A percentile compares a stretch with the other conserved stretches of the same genome.
These are phyloP conservation scores for Striga hermonthica DNA, from an alignment of 305 asterid genomes.

Conservation along the genomic window DNA sequence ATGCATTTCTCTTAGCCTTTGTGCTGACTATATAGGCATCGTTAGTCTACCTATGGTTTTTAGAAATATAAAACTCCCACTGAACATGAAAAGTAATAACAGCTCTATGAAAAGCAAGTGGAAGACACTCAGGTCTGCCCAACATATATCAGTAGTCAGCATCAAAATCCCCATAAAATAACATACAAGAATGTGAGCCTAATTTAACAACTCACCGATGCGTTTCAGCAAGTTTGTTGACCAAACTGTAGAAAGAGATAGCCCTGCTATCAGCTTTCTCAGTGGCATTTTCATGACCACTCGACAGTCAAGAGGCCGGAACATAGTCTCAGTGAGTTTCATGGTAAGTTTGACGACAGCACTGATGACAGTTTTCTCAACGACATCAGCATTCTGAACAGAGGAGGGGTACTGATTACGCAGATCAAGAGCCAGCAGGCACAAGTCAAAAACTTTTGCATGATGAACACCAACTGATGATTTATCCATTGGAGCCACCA, in stretches of 20 bases:
- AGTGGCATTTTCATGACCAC: slow-evolving; percentile 51
- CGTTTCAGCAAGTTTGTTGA: slow-evolving; percentile 73
- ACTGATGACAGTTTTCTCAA: slow-evolving; percentile 64
- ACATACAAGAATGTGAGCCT: too few species aligned
- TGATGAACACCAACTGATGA: slow-evolving; percentile 64
- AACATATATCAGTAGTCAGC: too few species aligned
- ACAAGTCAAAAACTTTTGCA: slow-evolving; percentile 68
- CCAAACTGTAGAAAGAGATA: slow-evolving; percentile 77
- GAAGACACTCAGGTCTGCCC: too few species aligned
- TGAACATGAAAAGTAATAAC: too few species aligned
- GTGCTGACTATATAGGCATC: too few species aligned
- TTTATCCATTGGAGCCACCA: slow-evolving; percentile 75
- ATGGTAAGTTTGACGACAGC: slow-evolving; percentile 62
- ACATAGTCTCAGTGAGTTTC: slow-evolving; percentile 83
- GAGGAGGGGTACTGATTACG: slow-evolving; percentile 64
- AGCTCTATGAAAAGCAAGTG: too few species aligned
- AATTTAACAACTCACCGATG: slow-evolving; percentile 54
- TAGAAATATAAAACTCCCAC: too few species aligned
- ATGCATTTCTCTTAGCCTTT: too few species aligned
- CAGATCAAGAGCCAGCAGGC: slow-evolving; percentile 87
- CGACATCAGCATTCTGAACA: slow-evolving; percentile 48
- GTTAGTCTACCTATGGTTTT: too few species aligned
- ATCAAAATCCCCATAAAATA: too few species aligned
- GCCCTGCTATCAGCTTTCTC: slow-evolving; percentile 50
- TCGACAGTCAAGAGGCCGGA: slow-evolving; percentile 88